Evolutionary conservation across 164 flowering plant species (phyloP), one percentile per base, ranked within the genome.

Genomic region (Chimonanthus salicifolius): DNA sequence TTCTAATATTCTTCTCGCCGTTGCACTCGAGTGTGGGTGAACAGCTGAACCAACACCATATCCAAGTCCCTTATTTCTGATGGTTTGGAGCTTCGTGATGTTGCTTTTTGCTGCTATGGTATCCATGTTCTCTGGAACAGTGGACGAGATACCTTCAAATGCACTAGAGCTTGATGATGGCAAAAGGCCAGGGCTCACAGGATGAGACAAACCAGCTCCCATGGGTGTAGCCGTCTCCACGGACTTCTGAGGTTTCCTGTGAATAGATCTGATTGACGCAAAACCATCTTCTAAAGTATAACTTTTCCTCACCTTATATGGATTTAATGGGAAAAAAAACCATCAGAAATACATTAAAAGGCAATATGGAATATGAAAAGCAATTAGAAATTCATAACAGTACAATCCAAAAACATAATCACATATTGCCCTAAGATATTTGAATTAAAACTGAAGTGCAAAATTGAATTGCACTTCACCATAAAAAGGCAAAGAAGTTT

Each of bases 221-320:
- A 77, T 80, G 11, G 80, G 74, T 58, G 84, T 79, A 77, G 84
- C 65, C 69, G 74, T 80, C 16, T 82, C 80, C 77, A 66, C 75
- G 80, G 78, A 74, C 70, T 81, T 89, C 20, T 79, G 84, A n/a
- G 82, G 81, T 16, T 33, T 67, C 58, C 89, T 82, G 64, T 93
- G 92, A 49, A 88, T 82, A 49, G 99, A 94, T 71, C 97, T 97
- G 47, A 80, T 85, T 2, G 96, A 87, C 74, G 89, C 88, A 80
- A 70, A 76, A 44, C 73, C 82, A 71, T 74, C 78, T 65, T 83
- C 79, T 45, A 72, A 66, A 45, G 62, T 49, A 68, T 54, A 76
- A 70, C 81, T 71, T 64, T 72, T 84, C 50, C 48, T 76, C 81
- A 50, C 74, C 82, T 82, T 67, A 62, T 49, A 45, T 71, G 60